A percentile compares a stretch with the other conserved stretches of the same genome.
Conservation (phyloP, 148 eudicot genomes). For the Nepenthes mirabilis region DNA sequence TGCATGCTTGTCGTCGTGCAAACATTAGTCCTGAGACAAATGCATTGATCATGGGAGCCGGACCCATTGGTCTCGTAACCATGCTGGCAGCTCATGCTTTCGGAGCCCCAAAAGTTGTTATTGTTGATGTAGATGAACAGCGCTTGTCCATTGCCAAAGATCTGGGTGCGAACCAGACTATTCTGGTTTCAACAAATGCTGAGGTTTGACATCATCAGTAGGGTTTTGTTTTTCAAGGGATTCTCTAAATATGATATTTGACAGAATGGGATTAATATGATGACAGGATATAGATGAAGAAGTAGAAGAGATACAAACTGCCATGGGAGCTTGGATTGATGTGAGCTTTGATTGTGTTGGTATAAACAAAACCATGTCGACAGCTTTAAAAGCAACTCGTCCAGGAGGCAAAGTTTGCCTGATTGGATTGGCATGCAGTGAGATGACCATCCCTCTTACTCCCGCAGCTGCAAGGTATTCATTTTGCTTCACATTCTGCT, state of each 20-base stretch:
- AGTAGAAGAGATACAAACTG: conserved; percentile 24
- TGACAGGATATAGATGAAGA: conserved; percentile 38
- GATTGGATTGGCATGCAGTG: conserved; percentile 51
- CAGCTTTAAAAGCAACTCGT: conserved; percentile 37
- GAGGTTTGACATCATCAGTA: too few species aligned
- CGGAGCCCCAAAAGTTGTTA: conserved; percentile 35
- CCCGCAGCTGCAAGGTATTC: conserved; percentile 52
- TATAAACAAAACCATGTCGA: conserved; percentile 54
- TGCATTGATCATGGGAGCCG: conserved; percentile 59
- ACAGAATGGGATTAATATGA: too few species aligned
- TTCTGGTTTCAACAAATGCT: conserved; percentile 33
- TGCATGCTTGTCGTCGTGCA: conserved; percentile 26
- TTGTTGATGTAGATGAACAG: conserved; percentile 45
- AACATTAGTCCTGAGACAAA: conserved; percentile 34
- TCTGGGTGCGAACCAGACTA: conserved; percentile 39
- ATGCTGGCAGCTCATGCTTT: conserved; percentile 62
- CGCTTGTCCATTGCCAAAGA: conserved; percentile 39
- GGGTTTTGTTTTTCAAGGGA: background rate
- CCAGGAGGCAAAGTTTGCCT: conserved; percentile 62
- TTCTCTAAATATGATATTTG: too few species aligned
- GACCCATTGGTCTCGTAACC: conserved; percentile 63
- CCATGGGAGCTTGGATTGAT: conserved; percentile 31
- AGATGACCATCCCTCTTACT: conserved; percentile 54
- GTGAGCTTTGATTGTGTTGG: conserved; percentile 67
- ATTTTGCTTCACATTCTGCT: background rate